A percentile compares a stretch with the other conserved stretches of the same genome.
Conservation (phyloP, 129 eudicot species). For the Glebionis coronaria region DNA sequence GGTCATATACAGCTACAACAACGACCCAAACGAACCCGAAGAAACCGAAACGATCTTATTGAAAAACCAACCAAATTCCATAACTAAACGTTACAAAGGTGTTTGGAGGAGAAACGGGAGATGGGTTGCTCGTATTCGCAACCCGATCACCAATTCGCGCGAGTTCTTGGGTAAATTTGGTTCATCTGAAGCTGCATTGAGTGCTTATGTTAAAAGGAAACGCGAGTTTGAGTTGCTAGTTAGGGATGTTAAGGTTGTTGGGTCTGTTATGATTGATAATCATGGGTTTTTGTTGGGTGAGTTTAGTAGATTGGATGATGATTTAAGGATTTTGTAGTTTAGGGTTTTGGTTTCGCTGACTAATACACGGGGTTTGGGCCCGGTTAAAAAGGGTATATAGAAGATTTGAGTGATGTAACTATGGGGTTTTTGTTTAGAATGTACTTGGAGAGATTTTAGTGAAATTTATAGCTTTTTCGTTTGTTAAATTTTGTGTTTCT, state of each 20-base stretch:
- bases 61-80: constrained; percentile 18
- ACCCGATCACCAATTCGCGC: constrained; percentile 28
- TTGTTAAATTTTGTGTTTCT: no score
- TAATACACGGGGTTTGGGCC: no score
- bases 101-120: constrained; percentile 38
- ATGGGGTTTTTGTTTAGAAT: not conserved
- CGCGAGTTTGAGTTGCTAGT: constrained; percentile 27
- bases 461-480: not conserved
- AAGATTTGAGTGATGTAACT: not conserved
- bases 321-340: constrained; percentile 29
- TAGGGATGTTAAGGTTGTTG: constrained; percentile 13
- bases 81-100: constrained; percentile 34
- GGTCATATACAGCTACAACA: constrained; percentile 24
- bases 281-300: constrained; percentile 46
- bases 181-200: constrained; percentile 20
- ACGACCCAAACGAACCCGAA: constrained; percentile 31
- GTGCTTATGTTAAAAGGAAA: constrained; percentile 41
- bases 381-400: not conserved
- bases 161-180: constrained; percentile 25
- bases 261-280: constrained; percentile 37
- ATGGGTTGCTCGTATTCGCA: constrained; percentile 35
- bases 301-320: constrained; percentile 46
- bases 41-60: constrained; percentile 27
- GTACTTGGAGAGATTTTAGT: not conserved
- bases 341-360: constrained; percentile 9